A percentile compares a stretch with the other conserved stretches of the same genome.
Conservation (phyloP, 2,329 filamentous ascomycete genomes). For the Dichotomopilus funicola region DNA sequence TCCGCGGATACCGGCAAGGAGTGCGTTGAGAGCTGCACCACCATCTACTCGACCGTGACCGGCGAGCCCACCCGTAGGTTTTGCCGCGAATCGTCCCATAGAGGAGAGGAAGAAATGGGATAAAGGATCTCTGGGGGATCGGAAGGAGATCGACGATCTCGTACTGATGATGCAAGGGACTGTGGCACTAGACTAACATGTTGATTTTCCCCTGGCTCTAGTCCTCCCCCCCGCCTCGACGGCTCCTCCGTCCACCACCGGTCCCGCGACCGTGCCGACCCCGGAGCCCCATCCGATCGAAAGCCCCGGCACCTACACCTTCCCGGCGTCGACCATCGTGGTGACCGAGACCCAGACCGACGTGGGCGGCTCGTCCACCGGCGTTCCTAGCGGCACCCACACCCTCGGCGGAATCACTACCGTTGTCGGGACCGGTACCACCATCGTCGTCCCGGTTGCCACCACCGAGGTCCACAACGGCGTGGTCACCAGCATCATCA, state of each 20-base stretch:
- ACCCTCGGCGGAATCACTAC: constrained; percentile 69
- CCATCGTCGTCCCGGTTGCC: constrained; percentile 63
- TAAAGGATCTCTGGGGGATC: neutral
- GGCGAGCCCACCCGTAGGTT: constrained; percentile 59
- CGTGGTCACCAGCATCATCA: constrained; percentile 60
- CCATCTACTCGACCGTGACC: constrained; percentile 61
- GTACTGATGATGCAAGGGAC: too few relatives aligned
- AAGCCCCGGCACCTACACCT: constrained; percentile 67
- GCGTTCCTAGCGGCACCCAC: constrained; percentile 57
- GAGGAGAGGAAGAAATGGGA: neutral
- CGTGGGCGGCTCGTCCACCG: constrained; percentile 55
- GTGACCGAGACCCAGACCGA: constrained; percentile 62
- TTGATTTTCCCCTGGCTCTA: neutral
- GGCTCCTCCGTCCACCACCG: constrained; percentile 33
- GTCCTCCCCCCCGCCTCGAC: constrained; percentile 24
- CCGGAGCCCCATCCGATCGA: constrained; percentile 49
- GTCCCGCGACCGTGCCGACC: constrained; percentile 45
- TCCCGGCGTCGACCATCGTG: constrained; percentile 65
- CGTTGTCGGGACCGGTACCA: constrained; percentile 58
- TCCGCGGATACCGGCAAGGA: constrained; percentile 30
- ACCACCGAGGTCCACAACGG: constrained; percentile 53
- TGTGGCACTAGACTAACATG: too few relatives aligned
- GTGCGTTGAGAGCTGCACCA: constrained; percentile 35
- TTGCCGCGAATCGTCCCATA: too few relatives aligned
- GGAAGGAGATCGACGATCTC: too few relatives aligned